Base-by-base conservation (phyloP, 2,329 filamentous ascomycete species). In the Emmonsia crescens region DNA sequence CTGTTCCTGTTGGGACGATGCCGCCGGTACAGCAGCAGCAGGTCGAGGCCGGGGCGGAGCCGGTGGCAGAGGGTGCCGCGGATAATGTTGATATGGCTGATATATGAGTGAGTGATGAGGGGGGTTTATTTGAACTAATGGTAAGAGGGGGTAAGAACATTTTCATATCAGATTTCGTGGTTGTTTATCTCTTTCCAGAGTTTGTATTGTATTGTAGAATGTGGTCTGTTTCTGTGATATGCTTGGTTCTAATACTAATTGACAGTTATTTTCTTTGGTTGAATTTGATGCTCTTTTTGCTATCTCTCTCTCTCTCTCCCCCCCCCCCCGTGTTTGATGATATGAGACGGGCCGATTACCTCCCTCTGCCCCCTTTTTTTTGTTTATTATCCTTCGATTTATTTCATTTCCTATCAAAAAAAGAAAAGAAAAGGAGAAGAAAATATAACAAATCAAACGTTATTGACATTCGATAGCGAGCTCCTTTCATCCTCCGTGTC, bases 1-100 rank as follows among this genome's bases (percentile, higher is more conserved):
- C 81, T 12, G 75, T 72, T 21, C 76, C 76, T 1, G 67, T 77
- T 36, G 75, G 75, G 5, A 77, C 75, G 5, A 67, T 68, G 61
- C 63, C 63, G 61, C 65, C 63, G 42, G 60, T 57, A 46, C 62
- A 29, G 10, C 55, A 42, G 36, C 27, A 40, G 33, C 36, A 27
- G 52, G 48, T 14, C 6, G 24, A 48, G 49, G 33, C 21, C 31
- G 60, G 48, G 10, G 24, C 49, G 49, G 61, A 61, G 44, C 63
- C 61, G 16, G 64, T 48, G 46, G 63, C 60, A 4, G 62, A 51
- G 14, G 24, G 4, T 19, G 48, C 48, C 2, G 27, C 27, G 12
- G 48, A 51, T 51, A 51, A 51, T 19, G 16, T 31, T 51, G 48
- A 51, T 10, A 51, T 51, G 48, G 27, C 27, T 29, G 48, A 51